Evolutionary conservation across 441 rosid genomes (phyloP).

Genomic region (Monsonia emarginata): DNA sequence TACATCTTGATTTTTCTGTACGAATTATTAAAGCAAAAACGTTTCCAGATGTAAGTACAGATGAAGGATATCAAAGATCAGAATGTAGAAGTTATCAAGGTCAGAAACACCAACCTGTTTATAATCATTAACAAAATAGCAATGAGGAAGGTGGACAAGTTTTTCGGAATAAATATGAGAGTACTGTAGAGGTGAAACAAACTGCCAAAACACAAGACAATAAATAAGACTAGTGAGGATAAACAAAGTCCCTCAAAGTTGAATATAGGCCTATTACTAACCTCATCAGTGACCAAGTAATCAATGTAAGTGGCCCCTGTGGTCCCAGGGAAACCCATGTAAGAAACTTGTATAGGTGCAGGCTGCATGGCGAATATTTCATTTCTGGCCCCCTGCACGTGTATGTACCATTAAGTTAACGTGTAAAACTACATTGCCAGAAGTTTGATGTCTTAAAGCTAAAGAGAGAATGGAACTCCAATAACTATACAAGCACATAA

Average conservation of each 20-base stretch:
- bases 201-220: slow-evolving; percentile 35
- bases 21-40: background rate
- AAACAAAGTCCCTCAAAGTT: background rate
- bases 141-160: slow-evolving; percentile 92
- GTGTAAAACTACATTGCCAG: background rate
- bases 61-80: background rate
- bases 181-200: slow-evolving; percentile 69
- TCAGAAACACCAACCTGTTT: slow-evolving; percentile 52
- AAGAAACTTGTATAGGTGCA: slow-evolving; percentile 95
- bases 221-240: slow-evolving; percentile 12
- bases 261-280: slow-evolving; percentile 17
- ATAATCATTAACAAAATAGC: slow-evolving; percentile 97
- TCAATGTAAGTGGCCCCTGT: slow-evolving; percentile 91
- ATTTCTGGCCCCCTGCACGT: slow-evolving; percentile 86
- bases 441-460: background rate
- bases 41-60: background rate
- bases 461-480: too few relatives aligned
- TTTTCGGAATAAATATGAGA: slow-evolving; percentile 87
- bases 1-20: slow-evolving; percentile 82
- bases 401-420: background rate
- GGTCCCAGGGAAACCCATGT: slow-evolving; percentile 99
- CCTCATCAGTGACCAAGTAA: slow-evolving; percentile 97
- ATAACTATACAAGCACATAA: too few relatives aligned
- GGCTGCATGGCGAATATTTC: slow-evolving; percentile 98
- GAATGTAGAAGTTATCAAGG: background rate